Evolutionary conservation across 202 grass and related monocot species (phyloP), one percentile per base, ranked within the genome.

Genomic region (Digitaria exilis): DNA sequence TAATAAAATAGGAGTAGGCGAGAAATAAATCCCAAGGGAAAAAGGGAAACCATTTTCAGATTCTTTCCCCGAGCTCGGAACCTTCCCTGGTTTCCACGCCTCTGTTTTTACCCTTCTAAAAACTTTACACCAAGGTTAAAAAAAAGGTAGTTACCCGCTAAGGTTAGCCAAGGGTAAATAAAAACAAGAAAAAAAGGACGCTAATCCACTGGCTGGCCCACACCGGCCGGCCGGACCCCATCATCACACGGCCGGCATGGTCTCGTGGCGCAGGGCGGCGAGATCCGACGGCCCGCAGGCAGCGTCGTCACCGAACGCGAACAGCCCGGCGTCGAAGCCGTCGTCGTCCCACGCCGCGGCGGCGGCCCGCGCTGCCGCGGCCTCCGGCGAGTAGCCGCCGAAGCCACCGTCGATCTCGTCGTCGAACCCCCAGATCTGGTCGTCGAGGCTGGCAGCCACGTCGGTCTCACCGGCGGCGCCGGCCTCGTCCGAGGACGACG

Each of bases 391-490:
- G 26, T 48, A 48, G 0, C 78, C 62, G 16, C 49, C 61, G 62
- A 67, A 86, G 2, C 3, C 61, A 0, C 75, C 88, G 6, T 41
- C 83, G 2, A 92, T 86, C 12, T 92, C 96, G 46, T 99, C 96
- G 18, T 96, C 93, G 55, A 99, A 94, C 0, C 83, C 91, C 96
- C 96, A 99, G 79, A 99, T 89, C 83, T 89, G 89, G 0, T 61
- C 86, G 15, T 78, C 85, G 32, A 94, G 88, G 8, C 39, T 76
- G 9, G 12, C 37, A 18, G 70, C 22, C n/a, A n/a, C 77, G 24
- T 79, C 84, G 7, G 34, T 59, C 42, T 39, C 88, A 9, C 69
- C 84, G 3, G 41, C 65, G 26, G 29, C 31, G 34, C 66, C 82
- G 71, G 15, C 65, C 4, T 83, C 85, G 21, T 87, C 65, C 4